A percentile compares a stretch with the other conserved stretches of the same genome.
These are phyloP conservation scores for Rhododendron kiyosumense DNA, from an alignment of 148 eudicot genomes.

Conservation along the genomic window DNA sequence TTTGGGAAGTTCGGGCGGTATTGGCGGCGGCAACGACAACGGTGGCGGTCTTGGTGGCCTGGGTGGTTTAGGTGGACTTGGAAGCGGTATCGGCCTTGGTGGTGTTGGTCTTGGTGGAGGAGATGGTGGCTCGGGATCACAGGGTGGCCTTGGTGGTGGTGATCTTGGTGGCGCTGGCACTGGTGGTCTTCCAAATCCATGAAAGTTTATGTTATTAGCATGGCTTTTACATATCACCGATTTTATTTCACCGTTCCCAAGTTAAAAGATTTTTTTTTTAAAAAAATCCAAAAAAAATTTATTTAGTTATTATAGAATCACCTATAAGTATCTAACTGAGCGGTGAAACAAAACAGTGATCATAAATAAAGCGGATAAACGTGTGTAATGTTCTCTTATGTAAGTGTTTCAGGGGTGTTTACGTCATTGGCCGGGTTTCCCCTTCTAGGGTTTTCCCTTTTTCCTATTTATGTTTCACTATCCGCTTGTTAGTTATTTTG, in stretches of 20 bases:
- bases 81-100: constrained; percentile 11
- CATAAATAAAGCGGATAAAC: background rate
- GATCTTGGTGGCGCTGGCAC: background rate
- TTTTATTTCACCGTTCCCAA: background rate
- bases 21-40: constrained; percentile 2
- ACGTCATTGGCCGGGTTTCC: background rate
- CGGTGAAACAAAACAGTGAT: background rate
- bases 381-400: background rate
- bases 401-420: background rate
- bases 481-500: no score
- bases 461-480: background rate
- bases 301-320: background rate
- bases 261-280: background rate
- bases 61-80: constrained; percentile 13
- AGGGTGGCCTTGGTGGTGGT: background rate
- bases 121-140: background rate
- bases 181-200: constrained; percentile 15
- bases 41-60: constrained; percentile 20
- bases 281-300: no score
- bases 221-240: background rate
- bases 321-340: background rate
- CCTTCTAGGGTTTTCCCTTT: background rate
- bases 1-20: constrained; percentile 13
- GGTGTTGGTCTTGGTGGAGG: background rate
- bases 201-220: background rate